Evolutionary conservation across 2,329 filamentous ascomycete genomes (phyloP), one percentile per base, ranked within the genome.

Genomic region (Aspergillus spinulosporus): DNA sequence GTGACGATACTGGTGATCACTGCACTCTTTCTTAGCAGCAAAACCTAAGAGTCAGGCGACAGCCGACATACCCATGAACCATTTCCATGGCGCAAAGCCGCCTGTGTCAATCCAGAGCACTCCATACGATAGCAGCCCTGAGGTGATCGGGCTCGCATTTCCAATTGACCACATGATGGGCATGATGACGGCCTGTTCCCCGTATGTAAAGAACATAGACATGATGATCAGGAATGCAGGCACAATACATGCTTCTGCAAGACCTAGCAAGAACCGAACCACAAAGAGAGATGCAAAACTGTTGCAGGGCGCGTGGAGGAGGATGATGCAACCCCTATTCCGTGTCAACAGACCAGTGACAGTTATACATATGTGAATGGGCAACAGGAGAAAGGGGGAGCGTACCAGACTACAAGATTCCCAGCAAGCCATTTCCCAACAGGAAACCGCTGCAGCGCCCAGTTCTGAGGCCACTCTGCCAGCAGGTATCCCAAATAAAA

Each of bases 241-340:
- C 0, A 77, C 78, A 44, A 83, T 77, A 7, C 75, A 79, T 2
- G 81, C 80, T 65, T 84, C 82, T 1, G 78, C 77, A 11, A 80
- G 72, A 2, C 82, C 82, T 0, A 84, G 73, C 9, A 84, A 68
- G 62, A 84, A 79, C 0, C 82, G 76, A 21, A 77, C 72, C 0
- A 75, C 70, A 39, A 83, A 68, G 0, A 84, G 73, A 0, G 78
- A 76, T 4, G 70, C 76, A 57, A 78, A 83, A 59, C 68, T 75
- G 40, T 73, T 73, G 61, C 79, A 82, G 0, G 75, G 75, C 0
- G 76, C 69, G 34, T 80, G 63, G 0, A 79, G 68, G 2, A 64
- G 53, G 4, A 59, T 62, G 3, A 64, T 62, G 1, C 63, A 62
- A 1, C 74, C 75, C 76, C 77, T 64, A 8, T 9, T 4, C 6